Conservation (phyloP, 495 filamentous ascomycete genomes). For the Amniculicola lignicola region DNA sequence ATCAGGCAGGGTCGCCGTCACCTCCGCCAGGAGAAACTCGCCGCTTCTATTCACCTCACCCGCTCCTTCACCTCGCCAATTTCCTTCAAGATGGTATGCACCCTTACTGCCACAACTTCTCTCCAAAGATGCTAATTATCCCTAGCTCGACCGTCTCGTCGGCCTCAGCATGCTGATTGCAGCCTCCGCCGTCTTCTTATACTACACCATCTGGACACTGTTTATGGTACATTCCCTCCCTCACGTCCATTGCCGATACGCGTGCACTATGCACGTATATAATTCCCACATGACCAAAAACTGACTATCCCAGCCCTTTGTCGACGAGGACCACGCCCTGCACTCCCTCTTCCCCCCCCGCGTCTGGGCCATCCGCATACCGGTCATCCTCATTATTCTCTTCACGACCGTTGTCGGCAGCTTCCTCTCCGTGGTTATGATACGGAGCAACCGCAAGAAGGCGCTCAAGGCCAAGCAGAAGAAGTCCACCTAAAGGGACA, state of each 20-base stretch:
- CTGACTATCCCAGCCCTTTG: constrained; percentile 70
- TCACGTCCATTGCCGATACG: not conserved
- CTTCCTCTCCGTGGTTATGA: constrained; percentile 97
- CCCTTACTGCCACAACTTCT: not conserved
- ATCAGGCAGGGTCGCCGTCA: not conserved
- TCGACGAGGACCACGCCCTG: constrained; percentile 87
- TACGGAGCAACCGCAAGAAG: constrained; percentile 96
- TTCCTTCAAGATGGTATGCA: constrained; percentile 10
- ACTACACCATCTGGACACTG: constrained; percentile 97
- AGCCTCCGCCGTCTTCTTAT: constrained; percentile 93
- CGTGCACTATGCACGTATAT: no score
- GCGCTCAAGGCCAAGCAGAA: constrained; percentile 82
- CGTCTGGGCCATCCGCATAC: constrained; percentile 98
- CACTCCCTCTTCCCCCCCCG: constrained; percentile 95
- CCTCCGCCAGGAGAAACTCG: not conserved
- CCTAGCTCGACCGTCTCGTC: constrained; percentile 88
- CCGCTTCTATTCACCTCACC: not conserved
- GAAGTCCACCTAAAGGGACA: constrained; percentile 47
- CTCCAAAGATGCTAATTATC: constrained; percentile 10
- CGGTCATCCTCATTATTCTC: constrained; percentile 90
- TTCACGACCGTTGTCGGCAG: constrained; percentile 92
- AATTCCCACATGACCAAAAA: not conserved
- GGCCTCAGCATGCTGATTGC: constrained; percentile 96
- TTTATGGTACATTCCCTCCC: constrained; percentile 67
- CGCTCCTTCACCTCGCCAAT: not conserved